Conservation (phyloP, 208 protist genomes). For the Acanthamoeba sp. region DNA sequence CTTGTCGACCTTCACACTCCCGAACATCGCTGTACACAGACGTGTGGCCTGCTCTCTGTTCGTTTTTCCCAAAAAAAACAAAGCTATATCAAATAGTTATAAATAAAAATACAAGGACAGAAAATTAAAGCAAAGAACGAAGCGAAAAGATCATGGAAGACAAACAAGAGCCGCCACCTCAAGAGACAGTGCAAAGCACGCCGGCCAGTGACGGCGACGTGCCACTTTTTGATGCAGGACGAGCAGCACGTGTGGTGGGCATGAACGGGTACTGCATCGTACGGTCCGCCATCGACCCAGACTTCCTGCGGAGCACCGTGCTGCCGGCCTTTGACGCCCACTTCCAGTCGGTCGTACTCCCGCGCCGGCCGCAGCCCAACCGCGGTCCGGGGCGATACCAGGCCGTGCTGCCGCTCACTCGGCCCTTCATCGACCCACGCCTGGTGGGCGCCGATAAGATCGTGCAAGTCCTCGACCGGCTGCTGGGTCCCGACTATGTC, state of each 20-base stretch:
- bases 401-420: background rate
- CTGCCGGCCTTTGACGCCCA: background rate
- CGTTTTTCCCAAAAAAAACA: no score
- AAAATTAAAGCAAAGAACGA: background rate
- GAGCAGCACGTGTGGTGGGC: background rate
- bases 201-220: no score
- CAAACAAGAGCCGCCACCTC: background rate
- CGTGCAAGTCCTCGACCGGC: background rate
- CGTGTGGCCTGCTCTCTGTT: no score
- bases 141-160: background rate
- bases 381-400: slow-evolving; percentile 6
- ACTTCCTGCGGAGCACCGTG: background rate
- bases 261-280: slow-evolving; percentile 43
- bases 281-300: background rate
- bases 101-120: no score
- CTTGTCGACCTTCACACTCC: background rate
- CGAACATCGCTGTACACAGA: background rate
- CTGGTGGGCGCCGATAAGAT: background rate
- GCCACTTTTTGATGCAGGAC: background rate
- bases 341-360: background rate
- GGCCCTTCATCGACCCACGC: background rate
- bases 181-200: no score
- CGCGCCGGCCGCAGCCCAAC: slow-evolving; percentile 20
- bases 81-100: no score
- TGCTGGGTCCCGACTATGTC: slow-evolving; percentile 12